Evolutionary conservation across 208 protist species (phyloP).

Genomic region (Crithidia bombi): DNA sequence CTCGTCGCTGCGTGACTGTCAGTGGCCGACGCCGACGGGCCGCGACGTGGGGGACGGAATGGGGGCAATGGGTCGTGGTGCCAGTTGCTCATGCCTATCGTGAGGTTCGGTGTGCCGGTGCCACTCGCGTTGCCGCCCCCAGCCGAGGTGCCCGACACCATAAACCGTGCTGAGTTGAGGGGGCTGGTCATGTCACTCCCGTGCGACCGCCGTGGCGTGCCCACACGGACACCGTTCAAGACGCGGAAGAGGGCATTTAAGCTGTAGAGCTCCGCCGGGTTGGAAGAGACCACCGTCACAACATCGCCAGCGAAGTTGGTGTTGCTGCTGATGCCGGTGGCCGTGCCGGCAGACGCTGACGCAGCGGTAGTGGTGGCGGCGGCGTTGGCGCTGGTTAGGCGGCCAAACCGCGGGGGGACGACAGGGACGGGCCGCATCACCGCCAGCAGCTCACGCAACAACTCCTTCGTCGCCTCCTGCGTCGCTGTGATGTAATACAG

Average conservation of each 20-base stretch:
- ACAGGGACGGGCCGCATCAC: slow-evolving; percentile 30
- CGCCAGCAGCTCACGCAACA: slow-evolving; percentile 35
- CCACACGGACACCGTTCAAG: slow-evolving; percentile 31
- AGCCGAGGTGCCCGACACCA: not conserved
- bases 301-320: not conserved
- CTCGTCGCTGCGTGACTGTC: not conserved
- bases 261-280: slow-evolving; percentile 40
- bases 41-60: slow-evolving; percentile 16
- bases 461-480: slow-evolving; percentile 13
- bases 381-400: not conserved
- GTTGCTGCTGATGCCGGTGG: not conserved
- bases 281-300: slow-evolving; percentile 9
- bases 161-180: slow-evolving; percentile 20
- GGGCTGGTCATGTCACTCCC: slow-evolving; percentile 14
- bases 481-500: slow-evolving; percentile 13
- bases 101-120: not conserved
- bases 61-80: slow-evolving; percentile 18
- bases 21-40: not conserved
- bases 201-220: slow-evolving; percentile 35
- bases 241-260: slow-evolving; percentile 58
- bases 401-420: slow-evolving; percentile 18
- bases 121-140: not conserved
- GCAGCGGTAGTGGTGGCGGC: not conserved
- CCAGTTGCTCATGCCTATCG: slow-evolving; percentile 17
- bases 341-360: not conserved